Base-by-base conservation (phyloP, 768 basidiomycete genomes). In the Suillus americanus region DNA sequence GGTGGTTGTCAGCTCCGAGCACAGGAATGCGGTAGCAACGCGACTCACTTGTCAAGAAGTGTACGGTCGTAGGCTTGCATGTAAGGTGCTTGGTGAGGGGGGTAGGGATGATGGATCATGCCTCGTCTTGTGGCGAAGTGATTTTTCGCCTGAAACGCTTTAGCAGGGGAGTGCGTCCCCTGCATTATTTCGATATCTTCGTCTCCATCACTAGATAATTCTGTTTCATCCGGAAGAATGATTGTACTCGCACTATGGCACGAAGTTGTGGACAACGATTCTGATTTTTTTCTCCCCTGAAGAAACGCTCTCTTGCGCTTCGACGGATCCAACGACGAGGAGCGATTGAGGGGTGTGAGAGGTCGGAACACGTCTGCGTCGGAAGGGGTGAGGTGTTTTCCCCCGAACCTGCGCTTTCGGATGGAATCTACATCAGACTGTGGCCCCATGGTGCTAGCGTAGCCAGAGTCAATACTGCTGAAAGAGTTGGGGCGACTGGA, bases 61-160 rank as follows among this genome's bases (percentile, higher is more conserved):
- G 83, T 77, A 30, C 81, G 78, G 61, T 88, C 85, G 66, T 89
- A 90, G 0, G 88, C 79, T 67, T 87, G 88, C 87, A 89, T 86
- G 70, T 90, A 90, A 1, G 85, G 83, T 16, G 81, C 85, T 7
- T 80, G 78, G 20, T 79, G 73, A 8, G 66, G 70, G 3, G 80
- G 70, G 66, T 85, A 86, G 3, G 87, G 85, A 68, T 89, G 88
- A 28, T 86, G 71, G 63, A 76, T 85, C 80, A 85, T 83, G 50
- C 72, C 76, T 35, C 63, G 68, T 55, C 69, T 66, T 5, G 66
- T n/a, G 16, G 68, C 59, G 60, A 77, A 77, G 51, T 68, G 70
- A 66, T 73, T 63, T 13, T 41, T 65, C 5, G 45, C 30, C 48
- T 77, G 68, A 48, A 75, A 79, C 5, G 65, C 69, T 8, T 68